Evolutionary conservation across 495 filamentous ascomycete species (phyloP).

Genomic region (Poronia punctata): DNA sequence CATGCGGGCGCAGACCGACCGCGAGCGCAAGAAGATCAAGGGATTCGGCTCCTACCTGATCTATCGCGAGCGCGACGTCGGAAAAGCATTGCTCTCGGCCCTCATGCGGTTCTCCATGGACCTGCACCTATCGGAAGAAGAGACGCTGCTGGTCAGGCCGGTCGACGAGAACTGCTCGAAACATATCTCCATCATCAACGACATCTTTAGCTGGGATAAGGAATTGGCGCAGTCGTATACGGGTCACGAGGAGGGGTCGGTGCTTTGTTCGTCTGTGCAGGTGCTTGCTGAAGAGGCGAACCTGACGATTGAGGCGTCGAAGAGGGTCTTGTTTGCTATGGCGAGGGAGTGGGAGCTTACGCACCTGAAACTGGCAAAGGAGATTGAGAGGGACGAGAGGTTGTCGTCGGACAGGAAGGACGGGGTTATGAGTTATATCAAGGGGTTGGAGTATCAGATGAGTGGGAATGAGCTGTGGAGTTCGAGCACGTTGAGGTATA

Average conservation of each 20-base stretch:
- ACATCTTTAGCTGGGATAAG: slow-evolving; percentile 34
- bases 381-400: too few species aligned
- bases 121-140: slow-evolving; percentile 14
- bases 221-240: slow-evolving; percentile 16
- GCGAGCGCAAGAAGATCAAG: not conserved
- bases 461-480: slow-evolving; percentile 36
- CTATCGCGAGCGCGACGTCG: not conserved
- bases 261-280: slow-evolving; percentile 18
- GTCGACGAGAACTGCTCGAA: slow-evolving; percentile 25
- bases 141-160: slow-evolving; percentile 10
- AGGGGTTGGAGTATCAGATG: slow-evolving; percentile 28
- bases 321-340: slow-evolving; percentile 23
- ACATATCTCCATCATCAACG: slow-evolving; percentile 32
- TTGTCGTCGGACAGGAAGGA: slow-evolving; percentile 1
- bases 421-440: slow-evolving; percentile 14
- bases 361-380: slow-evolving; percentile 14
- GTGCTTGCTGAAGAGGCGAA: slow-evolving; percentile 15
- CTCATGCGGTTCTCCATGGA: slow-evolving; percentile 29
- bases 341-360: slow-evolving; percentile 22
- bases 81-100: slow-evolving; percentile 12
- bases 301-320: slow-evolving; percentile 12
- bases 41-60: not conserved
- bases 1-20: not conserved
- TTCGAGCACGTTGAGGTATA: too few species aligned
- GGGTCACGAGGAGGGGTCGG: slow-evolving; percentile 19